Base-by-base conservation (phyloP, 495 filamentous ascomycete genomes). In the Penicillium lividum region DNA sequence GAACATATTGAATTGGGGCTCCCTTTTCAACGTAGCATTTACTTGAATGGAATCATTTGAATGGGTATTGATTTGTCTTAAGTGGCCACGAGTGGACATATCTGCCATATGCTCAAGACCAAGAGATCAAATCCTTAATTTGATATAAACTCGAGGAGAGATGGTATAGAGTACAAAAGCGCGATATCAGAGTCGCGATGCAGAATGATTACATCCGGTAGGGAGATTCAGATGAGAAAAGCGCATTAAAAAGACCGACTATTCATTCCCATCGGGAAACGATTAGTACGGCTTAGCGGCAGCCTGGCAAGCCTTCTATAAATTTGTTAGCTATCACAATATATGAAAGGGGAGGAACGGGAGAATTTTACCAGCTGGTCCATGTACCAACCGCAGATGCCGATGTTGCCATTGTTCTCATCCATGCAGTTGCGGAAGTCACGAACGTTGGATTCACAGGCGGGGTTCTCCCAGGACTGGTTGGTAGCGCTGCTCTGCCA, bases 301-400 rank as follows among this genome's bases (percentile, higher is more conserved):
- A 66, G 81, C 77, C 83, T 98, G 93, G 83, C 93, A 98, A 51
- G 93, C 91, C 83, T 97, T 96, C 86, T 87, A 58, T 66, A 59
- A 33, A 29, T 31, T 58, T 43, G 25, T 76, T 73, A 68, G 73
- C 71, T 53, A 13, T 40, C 49, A 43, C 4, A 38, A 38, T 38
- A 4, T 36, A 8, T 25, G 6, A 8, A 47, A 15, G 48, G 22
- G 31, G 50, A 33, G 22, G 36, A 51, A 10, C 16, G 40, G 48
- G 33, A 43, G 53, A 73, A 57, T 73, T 73, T 51, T 75, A 86
- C 82, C 72, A 98, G 80, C 84, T 98, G 94, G 74, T 98, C 93
- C 66, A 98, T 75, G 73, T 98, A 98, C 94, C 94, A 98, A 60
- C 87, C 86, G 78, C 94, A 98, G 66, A 96, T 96, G 72, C 89